phyloP scores from a whole-genome alignment of 306 rosid genomes.

The Trifolium fragiferum region DNA sequence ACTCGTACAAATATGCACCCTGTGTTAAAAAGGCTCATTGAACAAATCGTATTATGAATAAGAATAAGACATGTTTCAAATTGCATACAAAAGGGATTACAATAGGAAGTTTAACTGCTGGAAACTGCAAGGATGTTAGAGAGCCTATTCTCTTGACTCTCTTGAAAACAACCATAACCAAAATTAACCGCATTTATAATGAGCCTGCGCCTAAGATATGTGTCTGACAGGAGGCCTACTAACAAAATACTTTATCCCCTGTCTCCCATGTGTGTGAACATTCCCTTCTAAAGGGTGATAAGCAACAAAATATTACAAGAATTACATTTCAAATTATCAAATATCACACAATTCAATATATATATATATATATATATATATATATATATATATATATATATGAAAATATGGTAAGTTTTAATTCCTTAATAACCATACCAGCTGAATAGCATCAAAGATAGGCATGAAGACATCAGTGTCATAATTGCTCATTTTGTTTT shows the following conservation, averaged over 20 bases:
- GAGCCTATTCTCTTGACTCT: too few species aligned
- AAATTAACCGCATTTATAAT: background rate
- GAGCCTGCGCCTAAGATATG: background rate
- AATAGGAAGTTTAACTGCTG: too few species aligned
- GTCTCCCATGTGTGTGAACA: background rate
- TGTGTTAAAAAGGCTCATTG: background rate
- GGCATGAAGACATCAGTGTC: conserved; percentile 96
- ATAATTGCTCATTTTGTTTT: conserved; percentile 89
- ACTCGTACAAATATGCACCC: background rate
- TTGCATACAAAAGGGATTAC: too few species aligned
- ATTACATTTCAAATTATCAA: conserved; percentile 13
- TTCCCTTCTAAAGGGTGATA: conserved; percentile 12
- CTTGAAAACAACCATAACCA: too few species aligned
- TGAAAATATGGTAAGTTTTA: conserved; percentile 38
- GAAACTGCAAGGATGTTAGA: too few species aligned
- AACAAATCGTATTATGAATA: too few species aligned
- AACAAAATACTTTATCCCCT: conserved; percentile 2
- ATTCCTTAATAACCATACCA: conserved; percentile 70
- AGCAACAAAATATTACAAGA: background rate
- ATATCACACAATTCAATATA: conserved; percentile 10
- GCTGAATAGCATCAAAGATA: conserved; percentile 83
- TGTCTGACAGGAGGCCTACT: background rate
- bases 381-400: background rate
- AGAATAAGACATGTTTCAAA: too few species aligned
- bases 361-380: background rate